Evolutionary conservation across 2,329 filamentous ascomycete genomes (phyloP), one percentile per base, ranked within the genome.

Genomic region (Chaetomium strumarium): DNA sequence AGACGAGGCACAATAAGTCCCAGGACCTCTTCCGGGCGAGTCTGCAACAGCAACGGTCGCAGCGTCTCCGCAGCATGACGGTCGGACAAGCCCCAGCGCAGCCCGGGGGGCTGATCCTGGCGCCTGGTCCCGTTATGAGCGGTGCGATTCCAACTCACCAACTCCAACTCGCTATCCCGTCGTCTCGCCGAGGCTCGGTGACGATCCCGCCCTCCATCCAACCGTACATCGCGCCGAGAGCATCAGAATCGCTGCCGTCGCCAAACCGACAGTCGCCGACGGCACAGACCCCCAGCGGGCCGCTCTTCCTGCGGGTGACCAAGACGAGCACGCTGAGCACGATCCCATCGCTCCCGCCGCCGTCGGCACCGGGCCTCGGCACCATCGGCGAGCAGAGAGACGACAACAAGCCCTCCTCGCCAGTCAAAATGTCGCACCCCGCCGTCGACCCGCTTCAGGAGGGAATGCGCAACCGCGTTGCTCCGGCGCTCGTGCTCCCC

Each of bases 321-420:
- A 57, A 53, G 43, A 57, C 52, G 2, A 57, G 55, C 52, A 57
- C 52, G 20, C 40, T 55, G 13, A 57, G 52, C 47, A 55, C 46
- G 2, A 57, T 55, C 40, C 55, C 55, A 20, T 17, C 34, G 29
- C 44, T 57, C 13, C 55, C 52, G 5, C 55, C 52, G 2, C 55
- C 50, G 7, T 16, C 47, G 7, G 52, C 52, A 1, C 52, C 52
- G 9, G 40, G 42, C 7, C 9, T 46, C 2, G 16, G 42, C 14
- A n/a, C 11, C n/a, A n/a, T 41, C 34, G 37, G 24, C 3, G 36
- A 51, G 30, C 12, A 12, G 17, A 31, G 36, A 5, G 31, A 34
- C n/a, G n/a, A n/a, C n/a, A n/a, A n/a, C 47, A 51, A 46, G 41
- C 39, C 45, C 8, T 11, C 45, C 16, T 55, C 50, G 9, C 50